Evolutionary conservation across 495 filamentous ascomycete genomes (phyloP), one percentile per base, ranked within the genome.

Genomic region (Endocarpon pusillum): DNA sequence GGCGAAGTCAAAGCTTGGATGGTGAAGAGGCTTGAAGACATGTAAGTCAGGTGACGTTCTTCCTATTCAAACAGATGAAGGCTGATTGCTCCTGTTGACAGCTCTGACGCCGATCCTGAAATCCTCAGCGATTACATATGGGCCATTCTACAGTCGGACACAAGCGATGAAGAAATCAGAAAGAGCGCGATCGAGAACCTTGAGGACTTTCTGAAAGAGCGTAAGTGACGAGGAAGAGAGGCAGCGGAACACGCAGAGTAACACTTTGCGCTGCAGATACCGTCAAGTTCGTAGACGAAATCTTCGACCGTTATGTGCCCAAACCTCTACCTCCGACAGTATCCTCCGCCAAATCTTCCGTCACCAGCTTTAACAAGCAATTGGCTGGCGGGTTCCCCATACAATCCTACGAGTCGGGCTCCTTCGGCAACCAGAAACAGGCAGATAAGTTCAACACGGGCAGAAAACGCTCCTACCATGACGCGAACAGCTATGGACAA

Each of bases 71-170:
- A 26, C 21, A 10, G 36, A 19, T 15, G 26, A 19, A 18, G 14
- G 15, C 36, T 11, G 23, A 22, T 32, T 32, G 10, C 12, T 19
- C 14, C 33, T 23, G 14, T 32, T 18, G 42, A 21, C 44, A 93
- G 83, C 36, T 92, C 85, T 10, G 89, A 94, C 53, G 89, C 86
- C 31, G 89, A 97, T 52, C 75, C 83, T 19, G 85, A 94, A 46
- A 83, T 97, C 3, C 76, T 97, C 11, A 86, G 85, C 20, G 89
- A 97, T 48, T 97, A 94, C 48, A 81, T 97, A 0, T 61, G 94
- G 20, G 87, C 87, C n/a, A 71, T 97, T 7, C 62, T 94, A 21
- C 71, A 71, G 36, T 74, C 81, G 34, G 83, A 94, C 44, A 80
- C 79, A 39, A 66, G 73, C 15, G 67, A 71, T n/a, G 68, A 77